phyloP scores from a whole-genome alignment of 768 basidiomycete genomes.

The Leccinum uliginosum region DNA sequence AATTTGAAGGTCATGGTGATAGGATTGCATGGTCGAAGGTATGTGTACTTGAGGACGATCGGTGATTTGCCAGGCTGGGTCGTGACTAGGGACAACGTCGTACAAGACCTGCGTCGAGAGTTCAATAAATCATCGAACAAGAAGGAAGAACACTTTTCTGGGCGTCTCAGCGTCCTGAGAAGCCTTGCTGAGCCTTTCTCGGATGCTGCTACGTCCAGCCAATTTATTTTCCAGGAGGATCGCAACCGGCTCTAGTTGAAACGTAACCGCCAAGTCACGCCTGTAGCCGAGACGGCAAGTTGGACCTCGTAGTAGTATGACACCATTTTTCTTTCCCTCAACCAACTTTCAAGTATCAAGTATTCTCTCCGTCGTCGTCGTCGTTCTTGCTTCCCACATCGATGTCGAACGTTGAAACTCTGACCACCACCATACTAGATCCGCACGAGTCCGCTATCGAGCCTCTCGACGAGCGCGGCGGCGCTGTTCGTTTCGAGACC shows the following conservation, averaged over 20 bases:
- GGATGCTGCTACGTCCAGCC: too few species aligned
- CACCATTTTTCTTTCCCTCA: slow-evolving; percentile 4
- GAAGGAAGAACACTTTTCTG: too few species aligned
- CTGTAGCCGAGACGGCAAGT: slow-evolving; percentile 4
- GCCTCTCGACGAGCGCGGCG: slow-evolving; percentile 18
- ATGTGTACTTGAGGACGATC: too few species aligned
- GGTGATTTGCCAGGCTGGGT: not conserved
- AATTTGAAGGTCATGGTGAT: not conserved
- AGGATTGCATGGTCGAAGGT: too few species aligned
- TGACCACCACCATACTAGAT: not conserved
- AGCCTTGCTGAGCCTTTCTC: too few species aligned
- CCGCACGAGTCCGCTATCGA: not conserved
- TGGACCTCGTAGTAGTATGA: slow-evolving; percentile 22
- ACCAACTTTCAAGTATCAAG: not conserved
- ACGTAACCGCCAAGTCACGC: not conserved
- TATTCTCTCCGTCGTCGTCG: not conserved
- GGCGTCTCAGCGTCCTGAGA: not conserved
- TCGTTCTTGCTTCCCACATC: not conserved
- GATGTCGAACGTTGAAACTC: slow-evolving; percentile 12
- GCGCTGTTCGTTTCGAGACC: slow-evolving; percentile 63
- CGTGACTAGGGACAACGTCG: too few species aligned
- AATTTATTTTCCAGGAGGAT: not conserved
- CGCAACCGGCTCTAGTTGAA: not conserved
- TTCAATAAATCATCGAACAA: too few species aligned
- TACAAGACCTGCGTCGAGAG: too few species aligned